phyloP scores from a whole-genome alignment of 345 rosid genomes.

The Pistacia vera region DNA sequence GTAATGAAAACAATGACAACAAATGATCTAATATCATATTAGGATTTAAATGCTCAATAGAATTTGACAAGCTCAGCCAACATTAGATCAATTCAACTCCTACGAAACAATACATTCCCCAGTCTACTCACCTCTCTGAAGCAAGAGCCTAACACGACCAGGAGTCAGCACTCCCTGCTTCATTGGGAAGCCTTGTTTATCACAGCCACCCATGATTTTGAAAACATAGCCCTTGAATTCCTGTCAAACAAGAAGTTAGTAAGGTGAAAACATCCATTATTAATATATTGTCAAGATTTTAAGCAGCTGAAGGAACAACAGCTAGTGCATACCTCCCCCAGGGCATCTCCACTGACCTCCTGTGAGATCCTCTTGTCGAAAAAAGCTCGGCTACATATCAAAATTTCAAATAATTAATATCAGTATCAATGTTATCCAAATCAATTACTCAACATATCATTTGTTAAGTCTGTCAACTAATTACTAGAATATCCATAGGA shows the following conservation, averaged over 20 bases:
- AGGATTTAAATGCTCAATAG: too few relatives aligned
- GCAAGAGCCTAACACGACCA: constrained; percentile 50
- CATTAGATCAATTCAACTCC: background rate
- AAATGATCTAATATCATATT: too few relatives aligned
- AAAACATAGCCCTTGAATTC: constrained; percentile 50
- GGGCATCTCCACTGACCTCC: constrained; percentile 36
- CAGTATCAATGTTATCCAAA: background rate
- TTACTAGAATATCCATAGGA: background rate
- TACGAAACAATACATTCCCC: background rate
- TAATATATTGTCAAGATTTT: background rate
- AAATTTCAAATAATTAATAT: background rate
- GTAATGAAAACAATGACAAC: too few relatives aligned
- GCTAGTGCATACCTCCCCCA: constrained; percentile 27
- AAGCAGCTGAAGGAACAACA: background rate
- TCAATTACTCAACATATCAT: too few relatives aligned
- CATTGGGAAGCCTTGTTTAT: constrained; percentile 50
- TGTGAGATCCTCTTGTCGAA: constrained; percentile 50
- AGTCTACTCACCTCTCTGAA: constrained; percentile 35
- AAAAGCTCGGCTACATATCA: constrained; percentile 34
- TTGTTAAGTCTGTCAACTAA: too few relatives aligned
- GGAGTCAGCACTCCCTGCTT: constrained; percentile 52
- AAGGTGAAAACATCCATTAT: background rate
- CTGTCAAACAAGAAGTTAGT: constrained; percentile 17
- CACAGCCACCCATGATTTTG: constrained; percentile 53
- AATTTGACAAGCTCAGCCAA: background rate